These are phyloP conservation scores for Russula brevipes DNA, from an alignment of 768 basidiomycete species.

Conservation along the genomic window DNA sequence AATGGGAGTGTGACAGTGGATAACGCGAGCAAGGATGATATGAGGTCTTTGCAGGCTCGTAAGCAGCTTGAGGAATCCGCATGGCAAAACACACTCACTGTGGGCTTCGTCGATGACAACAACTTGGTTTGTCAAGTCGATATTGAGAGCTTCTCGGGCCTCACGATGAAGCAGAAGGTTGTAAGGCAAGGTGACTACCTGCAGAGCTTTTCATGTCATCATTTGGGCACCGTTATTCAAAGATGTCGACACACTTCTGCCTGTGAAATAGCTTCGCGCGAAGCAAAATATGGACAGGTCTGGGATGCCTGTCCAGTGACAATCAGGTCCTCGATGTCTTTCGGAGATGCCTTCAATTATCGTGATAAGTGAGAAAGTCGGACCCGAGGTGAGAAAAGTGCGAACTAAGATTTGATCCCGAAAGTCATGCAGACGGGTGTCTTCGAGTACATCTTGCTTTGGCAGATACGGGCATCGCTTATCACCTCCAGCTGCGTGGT, in stretches of 20 bases:
- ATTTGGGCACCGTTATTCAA: background rate
- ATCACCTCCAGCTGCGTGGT: conserved; percentile 48
- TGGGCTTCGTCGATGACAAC: conserved; percentile 96
- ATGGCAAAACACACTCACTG: conserved; percentile 48
- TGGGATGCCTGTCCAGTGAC: conserved; percentile 57
- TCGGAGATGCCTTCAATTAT: conserved; percentile 63
- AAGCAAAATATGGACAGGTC: conserved; percentile 92
- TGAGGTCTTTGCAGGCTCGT: conserved; percentile 54
- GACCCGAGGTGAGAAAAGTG: conserved; percentile 13
- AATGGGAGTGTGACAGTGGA: conserved; percentile 67
- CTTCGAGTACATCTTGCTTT: conserved; percentile 48
- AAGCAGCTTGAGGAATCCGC: background rate
- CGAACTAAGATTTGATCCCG: conserved; percentile 81
- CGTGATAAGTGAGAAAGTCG: background rate
- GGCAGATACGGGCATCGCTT: conserved; percentile 78
- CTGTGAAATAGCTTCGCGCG: conserved; percentile 79
- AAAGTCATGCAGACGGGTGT: conserved; percentile 68
- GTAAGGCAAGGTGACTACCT: conserved; percentile 93
- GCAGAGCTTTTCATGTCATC: conserved; percentile 6
- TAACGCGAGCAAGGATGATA: conserved; percentile 82
- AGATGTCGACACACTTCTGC: conserved; percentile 57
- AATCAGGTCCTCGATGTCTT: conserved; percentile 93
- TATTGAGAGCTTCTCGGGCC: conserved; percentile 82
- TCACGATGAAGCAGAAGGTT: conserved; percentile 81
- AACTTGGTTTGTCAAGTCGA: conserved; percentile 77